Conservation (phyloP, 345 rosid genomes). For the Microthlaspi erraticum region DNA sequence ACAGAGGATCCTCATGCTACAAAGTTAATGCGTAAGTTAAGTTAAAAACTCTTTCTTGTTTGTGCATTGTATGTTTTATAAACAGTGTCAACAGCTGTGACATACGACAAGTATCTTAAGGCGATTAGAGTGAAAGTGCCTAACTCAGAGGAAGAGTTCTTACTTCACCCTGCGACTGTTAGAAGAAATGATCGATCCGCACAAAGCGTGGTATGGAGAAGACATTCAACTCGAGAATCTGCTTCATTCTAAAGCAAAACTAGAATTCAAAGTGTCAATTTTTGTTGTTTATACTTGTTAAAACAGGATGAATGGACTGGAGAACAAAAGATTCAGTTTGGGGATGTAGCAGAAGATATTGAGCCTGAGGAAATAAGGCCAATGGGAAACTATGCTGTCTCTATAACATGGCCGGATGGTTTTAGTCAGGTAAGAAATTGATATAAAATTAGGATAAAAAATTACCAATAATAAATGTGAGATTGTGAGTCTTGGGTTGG, state of each 20-base stretch:
- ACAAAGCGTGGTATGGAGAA: slow-evolving; percentile 77
- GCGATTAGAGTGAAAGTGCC: slow-evolving; percentile 92
- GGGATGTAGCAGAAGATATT: slow-evolving; percentile 79
- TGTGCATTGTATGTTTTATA: slow-evolving; percentile 20
- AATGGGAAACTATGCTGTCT: slow-evolving; percentile 97
- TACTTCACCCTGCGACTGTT: slow-evolving; percentile 92
- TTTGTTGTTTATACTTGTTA: background rate
- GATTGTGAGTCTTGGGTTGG: slow-evolving; percentile 19
- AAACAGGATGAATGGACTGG: slow-evolving; percentile 93
- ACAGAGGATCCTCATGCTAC: background rate
- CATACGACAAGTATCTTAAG: slow-evolving; percentile 75
- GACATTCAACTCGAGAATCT: background rate
- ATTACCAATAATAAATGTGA: background rate
- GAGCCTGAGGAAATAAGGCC: slow-evolving; percentile 92
- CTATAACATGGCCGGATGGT: slow-evolving; percentile 97
- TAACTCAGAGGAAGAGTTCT: slow-evolving; percentile 85
- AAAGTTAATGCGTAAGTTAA: slow-evolving; percentile 5
- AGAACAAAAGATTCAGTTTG: slow-evolving; percentile 78
- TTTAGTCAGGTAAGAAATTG: slow-evolving; percentile 71
- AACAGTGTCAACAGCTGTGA: slow-evolving; percentile 88
- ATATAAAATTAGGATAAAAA: slow-evolving; percentile 4
- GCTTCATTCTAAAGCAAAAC: slow-evolving; percentile 1
- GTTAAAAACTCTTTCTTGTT: background rate
- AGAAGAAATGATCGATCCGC: slow-evolving; percentile 94
- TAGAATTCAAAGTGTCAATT: background rate